Percentiles rank a stretch among this genome's conserved stretches.
Evolutionary conservation across 1,284 basidiomycete species (phyloP).

Genomic region (Exobasidium cylindrosporum): DNA sequence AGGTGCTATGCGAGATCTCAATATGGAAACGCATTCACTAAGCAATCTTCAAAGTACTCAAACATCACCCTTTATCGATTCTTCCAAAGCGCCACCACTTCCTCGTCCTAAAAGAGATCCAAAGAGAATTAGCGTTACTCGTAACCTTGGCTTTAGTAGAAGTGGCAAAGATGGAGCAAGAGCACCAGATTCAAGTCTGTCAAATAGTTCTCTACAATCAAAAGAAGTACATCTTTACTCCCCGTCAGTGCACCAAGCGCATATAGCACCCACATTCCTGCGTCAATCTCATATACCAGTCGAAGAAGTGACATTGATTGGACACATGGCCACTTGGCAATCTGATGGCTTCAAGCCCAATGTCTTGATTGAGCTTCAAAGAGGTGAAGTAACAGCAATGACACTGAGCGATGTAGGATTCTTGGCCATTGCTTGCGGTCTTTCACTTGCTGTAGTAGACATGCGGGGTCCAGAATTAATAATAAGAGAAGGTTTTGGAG

Average conservation of each 20-base stretch:
- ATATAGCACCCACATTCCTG: background rate
- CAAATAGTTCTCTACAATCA: background rate
- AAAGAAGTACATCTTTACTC: background rate
- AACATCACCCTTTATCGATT: too few relatives aligned
- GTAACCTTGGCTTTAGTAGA: background rate
- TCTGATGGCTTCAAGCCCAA: slow-evolving; percentile 48
- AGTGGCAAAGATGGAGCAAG: background rate
- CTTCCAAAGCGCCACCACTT: slow-evolving; percentile 20
- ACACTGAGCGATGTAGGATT: slow-evolving; percentile 44
- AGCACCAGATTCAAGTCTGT: background rate
- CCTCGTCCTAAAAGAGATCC: slow-evolving; percentile 34
- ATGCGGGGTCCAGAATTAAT: slow-evolving; percentile 42
- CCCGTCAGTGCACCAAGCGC: background rate
- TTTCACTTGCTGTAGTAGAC: slow-evolving; percentile 44
- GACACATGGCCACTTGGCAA: slow-evolving; percentile 17
- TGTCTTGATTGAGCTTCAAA: slow-evolving; percentile 36
- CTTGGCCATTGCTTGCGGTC: slow-evolving; percentile 39
- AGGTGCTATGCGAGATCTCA: slow-evolving; percentile 31
- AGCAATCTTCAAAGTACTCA: background rate
- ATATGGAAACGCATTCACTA: background rate
- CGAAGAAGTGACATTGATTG: slow-evolving; percentile 3
- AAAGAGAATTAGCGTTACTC: slow-evolving; percentile 13
- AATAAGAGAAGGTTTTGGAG: slow-evolving; percentile 42
- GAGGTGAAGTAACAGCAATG: slow-evolving; percentile 34
- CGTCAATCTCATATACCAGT: background rate